Percentiles rank a stretch among this genome's conserved stretches.
These are phyloP conservation scores for Diaporthe humulicola DNA, from an alignment of 2,329 filamentous ascomycete genomes.

Conservation along the genomic window DNA sequence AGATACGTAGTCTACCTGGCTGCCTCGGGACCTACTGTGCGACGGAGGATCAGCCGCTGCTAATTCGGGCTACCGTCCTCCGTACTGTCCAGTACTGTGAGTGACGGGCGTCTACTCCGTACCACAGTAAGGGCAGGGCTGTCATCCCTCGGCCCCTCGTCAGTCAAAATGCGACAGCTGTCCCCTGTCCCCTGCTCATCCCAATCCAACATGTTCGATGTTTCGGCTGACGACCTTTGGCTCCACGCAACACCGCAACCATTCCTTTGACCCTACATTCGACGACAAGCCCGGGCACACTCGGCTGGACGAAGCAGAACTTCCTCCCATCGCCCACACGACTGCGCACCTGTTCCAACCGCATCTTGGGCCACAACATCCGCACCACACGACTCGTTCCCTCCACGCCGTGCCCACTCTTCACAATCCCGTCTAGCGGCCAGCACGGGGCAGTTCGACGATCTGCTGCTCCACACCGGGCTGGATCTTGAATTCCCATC, in stretches of 20 bases:
- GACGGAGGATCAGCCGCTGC: slow-evolving; percentile 19
- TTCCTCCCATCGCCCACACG: not conserved
- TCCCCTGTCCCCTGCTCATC: slow-evolving; percentile 33
- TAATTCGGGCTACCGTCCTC: slow-evolving; percentile 28
- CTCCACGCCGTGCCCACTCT: not conserved
- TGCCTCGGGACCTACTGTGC: slow-evolving; percentile 4
- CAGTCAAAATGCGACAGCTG: slow-evolving; percentile 30
- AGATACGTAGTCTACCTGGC: too few species aligned
- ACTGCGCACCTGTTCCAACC: not conserved
- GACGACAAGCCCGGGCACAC: slow-evolving; percentile 8
- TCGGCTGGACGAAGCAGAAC: slow-evolving; percentile 11
- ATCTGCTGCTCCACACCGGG: slow-evolving; percentile 29
- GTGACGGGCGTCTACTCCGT: not conserved
- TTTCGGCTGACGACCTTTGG: slow-evolving; percentile 30
- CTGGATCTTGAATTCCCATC: not conserved
- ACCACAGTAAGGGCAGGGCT: too few species aligned
- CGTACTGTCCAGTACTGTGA: not conserved
- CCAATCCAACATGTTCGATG: slow-evolving; percentile 30
- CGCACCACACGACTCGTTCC: slow-evolving; percentile 6
- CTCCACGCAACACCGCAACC: slow-evolving; percentile 2
- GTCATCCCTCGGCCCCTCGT: slow-evolving; percentile 30
- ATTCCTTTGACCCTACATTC: slow-evolving; percentile 18
- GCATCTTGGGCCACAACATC: not conserved
- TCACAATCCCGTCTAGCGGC: slow-evolving; percentile 17
- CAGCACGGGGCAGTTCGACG: slow-evolving; percentile 23